Evolutionary conservation across 495 filamentous ascomycete genomes (phyloP).

Genomic region (Letharia columbiana): DNA sequence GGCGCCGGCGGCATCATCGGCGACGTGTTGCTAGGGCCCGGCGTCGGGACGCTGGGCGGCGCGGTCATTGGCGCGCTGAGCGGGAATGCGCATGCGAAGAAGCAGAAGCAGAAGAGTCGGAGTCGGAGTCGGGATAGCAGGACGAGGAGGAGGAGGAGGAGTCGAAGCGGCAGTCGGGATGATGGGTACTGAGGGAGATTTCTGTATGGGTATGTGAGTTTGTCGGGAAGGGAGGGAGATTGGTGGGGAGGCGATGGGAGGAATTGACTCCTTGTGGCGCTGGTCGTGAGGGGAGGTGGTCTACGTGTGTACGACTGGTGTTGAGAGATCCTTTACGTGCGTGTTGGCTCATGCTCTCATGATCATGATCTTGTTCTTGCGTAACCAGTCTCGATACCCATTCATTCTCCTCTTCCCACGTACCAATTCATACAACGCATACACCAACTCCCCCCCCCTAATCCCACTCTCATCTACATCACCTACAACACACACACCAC

Average conservation of each 20-base stretch:
- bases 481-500: no score
- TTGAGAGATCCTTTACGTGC: background rate
- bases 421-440: no score
- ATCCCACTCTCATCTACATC: no score
- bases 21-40: slow-evolving; percentile 23
- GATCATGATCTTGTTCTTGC: background rate
- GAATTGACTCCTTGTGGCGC: background rate
- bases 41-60: slow-evolving; percentile 24
- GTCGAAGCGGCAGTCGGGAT: slow-evolving; percentile 6
- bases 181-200: background rate
- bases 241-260: no score
- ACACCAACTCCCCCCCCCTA: no score
- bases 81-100: slow-evolving; percentile 23
- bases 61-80: slow-evolving; percentile 24
- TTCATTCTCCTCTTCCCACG: background rate
- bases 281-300: background rate
- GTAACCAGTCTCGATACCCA: background rate
- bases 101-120: slow-evolving; percentile 18
- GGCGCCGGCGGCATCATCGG: slow-evolving; percentile 22
- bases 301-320: background rate
- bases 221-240: background rate
- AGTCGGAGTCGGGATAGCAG: slow-evolving; percentile 16
- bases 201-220: no score
- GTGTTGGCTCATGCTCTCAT: background rate
- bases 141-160: slow-evolving; percentile 10